Evolutionary conservation across 1,284 basidiomycete genomes (phyloP).

Genomic region (Meripilus lineatus): DNA sequence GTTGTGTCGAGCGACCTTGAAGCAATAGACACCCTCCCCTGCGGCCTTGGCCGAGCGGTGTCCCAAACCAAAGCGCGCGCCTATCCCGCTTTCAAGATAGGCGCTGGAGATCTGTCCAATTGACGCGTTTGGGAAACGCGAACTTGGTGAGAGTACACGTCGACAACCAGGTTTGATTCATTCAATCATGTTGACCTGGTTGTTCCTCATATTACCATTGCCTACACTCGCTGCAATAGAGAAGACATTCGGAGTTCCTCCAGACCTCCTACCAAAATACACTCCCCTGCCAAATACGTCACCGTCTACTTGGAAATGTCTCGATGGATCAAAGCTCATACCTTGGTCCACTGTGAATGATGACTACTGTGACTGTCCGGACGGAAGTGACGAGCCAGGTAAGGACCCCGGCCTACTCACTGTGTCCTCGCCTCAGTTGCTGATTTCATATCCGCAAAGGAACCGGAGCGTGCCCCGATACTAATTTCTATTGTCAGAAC

Average conservation of each 20-base stretch:
- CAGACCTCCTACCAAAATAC: constrained; percentile 24
- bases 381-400: constrained; percentile 94
- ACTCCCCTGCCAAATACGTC: constrained; percentile 17
- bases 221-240: constrained; percentile 20
- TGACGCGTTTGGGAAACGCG: no score
- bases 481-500: constrained; percentile 85
- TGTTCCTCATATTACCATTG: constrained; percentile 23
- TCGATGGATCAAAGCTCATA: constrained; percentile 70
- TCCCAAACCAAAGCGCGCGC: no score
- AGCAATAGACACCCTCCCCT: no score
- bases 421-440: no score
- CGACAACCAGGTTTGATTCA: no score
- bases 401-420: no score
- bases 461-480: constrained; percentile 81
- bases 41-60: no score
- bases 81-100: no score
- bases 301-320: constrained; percentile 60
- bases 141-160: no score
- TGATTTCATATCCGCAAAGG: constrained; percentile 53
- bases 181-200: constrained; percentile 23
- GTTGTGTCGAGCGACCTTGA: no score
- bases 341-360: constrained; percentile 83
- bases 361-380: constrained; percentile 92
- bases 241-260: constrained; percentile 25
- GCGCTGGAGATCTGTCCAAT: no score